Base-by-base conservation (phyloP, 352 stramenopile species). In the Thalassiosira mediterranea region DNA sequence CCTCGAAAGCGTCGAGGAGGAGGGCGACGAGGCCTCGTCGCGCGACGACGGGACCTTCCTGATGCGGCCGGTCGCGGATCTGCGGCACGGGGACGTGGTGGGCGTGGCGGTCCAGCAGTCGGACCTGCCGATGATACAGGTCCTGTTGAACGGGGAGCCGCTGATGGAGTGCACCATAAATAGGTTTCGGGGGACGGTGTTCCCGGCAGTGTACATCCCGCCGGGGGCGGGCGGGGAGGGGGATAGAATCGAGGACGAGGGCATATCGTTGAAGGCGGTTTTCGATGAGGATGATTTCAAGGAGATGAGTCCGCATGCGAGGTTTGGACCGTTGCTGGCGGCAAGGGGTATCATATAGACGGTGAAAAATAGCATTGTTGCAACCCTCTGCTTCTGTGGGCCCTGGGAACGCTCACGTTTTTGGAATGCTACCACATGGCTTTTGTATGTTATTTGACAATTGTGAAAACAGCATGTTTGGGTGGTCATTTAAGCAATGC, bases 51-150 rank as follows among this genome's bases (percentile, higher is more conserved):
- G 81, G 4, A 90, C 86, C 8, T 40, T 67, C 19, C 54, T 87
- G 19, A 91, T 91, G 86, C 65, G 80, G 42, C 49, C 52, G 10
- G 77, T 91, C 23, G 49, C 82, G 31, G 60, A 76, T 32, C 49
- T 91, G 4, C 44, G 77, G 54, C 67, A 90, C 53, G 81, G 75
- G 13, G 83, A 91, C 68, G 70, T 84, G 0, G 66, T 91, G 23
- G 86, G 86, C 19, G 78, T 91, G 21, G 83, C 86, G 17, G 79
- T 91, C 0, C 86, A 91, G 59, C 86, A 91, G 61, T 85, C 71
- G 4, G 86, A 91, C 64, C 52, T 91, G 17, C 86, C 86, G 1
- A 91, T 91, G 86, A 76, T 91, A 58, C 86, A 91, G 80, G 89
- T 91, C 59, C 64, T 87, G 37, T 54, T 89, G 4, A 91, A 91